A percentile compares a stretch with the other conserved stretches of the same genome.
phyloP scores from a whole-genome alignment of 2,329 filamentous ascomycete genomes.

The Harringtonia lauricola region DNA sequence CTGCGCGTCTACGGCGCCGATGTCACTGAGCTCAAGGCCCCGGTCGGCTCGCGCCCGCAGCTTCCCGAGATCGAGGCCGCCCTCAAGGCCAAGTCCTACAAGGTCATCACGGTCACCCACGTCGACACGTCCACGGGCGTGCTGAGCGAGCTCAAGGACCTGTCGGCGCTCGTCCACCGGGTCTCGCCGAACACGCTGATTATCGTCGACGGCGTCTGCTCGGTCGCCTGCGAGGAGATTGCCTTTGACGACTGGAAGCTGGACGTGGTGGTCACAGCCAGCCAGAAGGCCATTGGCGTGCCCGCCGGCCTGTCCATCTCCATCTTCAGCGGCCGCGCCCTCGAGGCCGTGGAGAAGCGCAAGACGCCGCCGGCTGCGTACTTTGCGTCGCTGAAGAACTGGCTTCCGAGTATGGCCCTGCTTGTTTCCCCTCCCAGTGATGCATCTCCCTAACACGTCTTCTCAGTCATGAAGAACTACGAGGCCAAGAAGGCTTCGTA shows the following conservation, averaged over 20 bases:
- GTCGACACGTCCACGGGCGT: constrained; percentile 97
- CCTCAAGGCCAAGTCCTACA: constrained; percentile 83
- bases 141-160: constrained; percentile 74
- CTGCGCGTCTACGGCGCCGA: constrained; percentile 84
- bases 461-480: constrained; percentile 93
- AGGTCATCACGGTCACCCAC: constrained; percentile 88
- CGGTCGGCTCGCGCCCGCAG: constrained; percentile 79
- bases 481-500: constrained; percentile 96
- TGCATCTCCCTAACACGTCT: not conserved
- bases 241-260: constrained; percentile 91
- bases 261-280: constrained; percentile 86
- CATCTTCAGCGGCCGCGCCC: constrained; percentile 83
- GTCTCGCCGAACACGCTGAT: constrained; percentile 88
- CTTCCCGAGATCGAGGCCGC: constrained; percentile 81
- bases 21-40: constrained; percentile 79
- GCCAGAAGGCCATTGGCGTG: constrained; percentile 93
- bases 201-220: constrained; percentile 93
- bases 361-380: constrained; percentile 78
- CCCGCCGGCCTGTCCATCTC: constrained; percentile 90
- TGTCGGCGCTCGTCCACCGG: constrained; percentile 71
- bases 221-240: constrained; percentile 91
- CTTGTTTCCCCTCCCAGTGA: not conserved
- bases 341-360: constrained; percentile 67
- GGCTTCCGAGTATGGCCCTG: constrained; percentile 66
- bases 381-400: constrained; percentile 96